Base-by-base conservation (phyloP, 106 monocot species). In the Triglochin maritima region DNA sequence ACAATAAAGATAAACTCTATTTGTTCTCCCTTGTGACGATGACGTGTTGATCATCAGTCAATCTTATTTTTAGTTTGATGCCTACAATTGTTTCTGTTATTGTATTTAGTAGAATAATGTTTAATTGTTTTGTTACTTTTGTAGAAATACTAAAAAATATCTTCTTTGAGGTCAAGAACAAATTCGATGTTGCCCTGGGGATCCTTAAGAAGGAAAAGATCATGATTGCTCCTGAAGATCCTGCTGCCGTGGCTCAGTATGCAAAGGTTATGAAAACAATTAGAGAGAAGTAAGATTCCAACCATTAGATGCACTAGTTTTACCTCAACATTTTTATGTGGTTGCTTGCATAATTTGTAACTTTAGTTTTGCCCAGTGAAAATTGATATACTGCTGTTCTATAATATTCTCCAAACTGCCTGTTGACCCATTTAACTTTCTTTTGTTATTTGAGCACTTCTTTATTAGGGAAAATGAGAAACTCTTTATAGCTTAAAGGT, bases 101-200 rank as follows among this genome's bases (percentile, higher is more conserved):
- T 2, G 1, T 6, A 49, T 29, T 29, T 29, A 4, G 16, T 48
- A 15, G 15, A 17, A 64, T 14, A 15, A 64, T 64, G 49, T 13
- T 45, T 48, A 48, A 45, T 48, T 64, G 47, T 6, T 48, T 29
- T 64, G 47, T 47, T 48, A 29, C 29, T 29, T 55, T 80, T 13
- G 49, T 51, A 94, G 94, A 95, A 69, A 85, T 90, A 60, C 76
- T 95, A 83, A 95, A 90, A 79, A 79, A 76, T 75, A 95, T 95
- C 56, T 95, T 95, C 73, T 81, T 82, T 68, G 94, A 95, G 45
- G 94, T 95, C 47, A 95, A 95, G 76, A 87, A 87, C 50, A 90
- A 87, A 73, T 95, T 87, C 80, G 90, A 95, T 56, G 72, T 64
- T 47, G 87, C 85, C 59, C 64, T 90, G 76, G 82, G 80, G 4